Evolutionary conservation across 345 rosid species (phyloP).

Genomic region (Mangifera indica): DNA sequence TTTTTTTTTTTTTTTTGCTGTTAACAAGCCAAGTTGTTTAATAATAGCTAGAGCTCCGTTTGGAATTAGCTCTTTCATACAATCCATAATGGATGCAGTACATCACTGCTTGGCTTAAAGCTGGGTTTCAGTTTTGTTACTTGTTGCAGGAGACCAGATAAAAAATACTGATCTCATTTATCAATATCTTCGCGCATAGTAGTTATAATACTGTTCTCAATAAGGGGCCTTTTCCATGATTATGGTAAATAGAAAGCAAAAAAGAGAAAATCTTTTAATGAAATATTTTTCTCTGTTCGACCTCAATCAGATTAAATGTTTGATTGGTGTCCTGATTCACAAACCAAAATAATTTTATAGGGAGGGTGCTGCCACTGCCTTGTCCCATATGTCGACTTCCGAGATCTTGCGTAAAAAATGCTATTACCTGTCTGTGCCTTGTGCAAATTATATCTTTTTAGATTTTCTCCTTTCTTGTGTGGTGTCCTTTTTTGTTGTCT

Average conservation of each 20-base stretch:
- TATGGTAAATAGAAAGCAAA: not conserved
- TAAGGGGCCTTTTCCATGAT: not conserved
- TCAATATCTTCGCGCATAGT: not conserved
- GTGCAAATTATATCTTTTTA: too few relatives aligned
- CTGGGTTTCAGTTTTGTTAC: not conserved
- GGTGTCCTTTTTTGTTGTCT: too few relatives aligned
- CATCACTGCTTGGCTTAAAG: not conserved
- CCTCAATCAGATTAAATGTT: not conserved
- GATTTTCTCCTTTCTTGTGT: too few relatives aligned
- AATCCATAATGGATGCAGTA: not conserved
- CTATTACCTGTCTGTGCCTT: too few relatives aligned
- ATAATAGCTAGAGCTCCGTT: too few relatives aligned
- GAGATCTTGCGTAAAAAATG: too few relatives aligned
- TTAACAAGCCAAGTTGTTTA: too few relatives aligned
- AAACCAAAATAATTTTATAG: too few relatives aligned
- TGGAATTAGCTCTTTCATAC: not conserved
- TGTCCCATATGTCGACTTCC: too few relatives aligned
- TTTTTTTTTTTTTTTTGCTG: too few relatives aligned
- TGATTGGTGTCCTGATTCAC: not conserved
- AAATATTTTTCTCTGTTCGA: not conserved
- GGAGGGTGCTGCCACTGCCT: too few relatives aligned
- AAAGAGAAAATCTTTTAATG: not conserved
- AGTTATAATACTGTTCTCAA: not conserved
- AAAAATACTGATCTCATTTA: not conserved
- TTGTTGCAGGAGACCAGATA: not conserved